Conservation (phyloP, 1,284 basidiomycete genomes). For the Sporisorium exsertum region DNA sequence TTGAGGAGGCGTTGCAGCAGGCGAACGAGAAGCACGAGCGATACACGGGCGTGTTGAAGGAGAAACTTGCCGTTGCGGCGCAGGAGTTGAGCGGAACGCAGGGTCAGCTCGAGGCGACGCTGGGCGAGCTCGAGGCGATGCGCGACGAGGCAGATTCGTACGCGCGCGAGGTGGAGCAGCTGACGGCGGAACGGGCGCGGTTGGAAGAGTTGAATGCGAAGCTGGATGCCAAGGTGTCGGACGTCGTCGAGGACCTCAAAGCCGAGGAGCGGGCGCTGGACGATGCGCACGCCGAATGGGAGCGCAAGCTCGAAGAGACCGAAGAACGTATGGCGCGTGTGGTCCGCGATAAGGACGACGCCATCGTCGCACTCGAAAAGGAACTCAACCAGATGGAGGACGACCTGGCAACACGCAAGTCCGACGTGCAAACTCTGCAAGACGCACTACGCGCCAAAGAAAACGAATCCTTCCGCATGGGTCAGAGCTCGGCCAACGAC, state of each 20-base stretch:
- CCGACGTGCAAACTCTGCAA: conserved; percentile 73
- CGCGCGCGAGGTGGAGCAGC: conserved; percentile 46
- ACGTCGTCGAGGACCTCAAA: conserved; percentile 70
- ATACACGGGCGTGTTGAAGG: conserved; percentile 50
- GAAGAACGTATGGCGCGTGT: conserved; percentile 56
- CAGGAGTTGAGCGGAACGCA: conserved; percentile 40
- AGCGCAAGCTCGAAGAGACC: conserved; percentile 67
- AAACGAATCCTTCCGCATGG: conserved; percentile 75
- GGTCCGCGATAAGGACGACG: conserved; percentile 60
- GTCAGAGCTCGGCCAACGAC: conserved; percentile 83
- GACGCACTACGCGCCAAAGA: conserved; percentile 76
- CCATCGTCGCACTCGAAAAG: conserved; percentile 54
- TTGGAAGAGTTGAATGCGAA: conserved; percentile 58
- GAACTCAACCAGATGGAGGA: conserved; percentile 57
- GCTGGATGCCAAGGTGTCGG: conserved; percentile 63
- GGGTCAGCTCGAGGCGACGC: conserved; percentile 39
- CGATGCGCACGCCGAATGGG: conserved; percentile 70
- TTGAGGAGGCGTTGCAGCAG: conserved; percentile 77
- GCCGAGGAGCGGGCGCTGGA: conserved; percentile 70
- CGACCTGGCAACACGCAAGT: conserved; percentile 50
- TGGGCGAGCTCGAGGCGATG: conserved; percentile 52
- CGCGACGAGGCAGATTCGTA: conserved; percentile 52
- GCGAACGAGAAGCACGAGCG: conserved; percentile 59
- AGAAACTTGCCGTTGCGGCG: conserved; percentile 35
- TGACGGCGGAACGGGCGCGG: conserved; percentile 37